Percentiles rank a stretch among this genome's conserved stretches.
phyloP scores from a whole-genome alignment of 345 rosid species.

The Balakata baccata region DNA sequence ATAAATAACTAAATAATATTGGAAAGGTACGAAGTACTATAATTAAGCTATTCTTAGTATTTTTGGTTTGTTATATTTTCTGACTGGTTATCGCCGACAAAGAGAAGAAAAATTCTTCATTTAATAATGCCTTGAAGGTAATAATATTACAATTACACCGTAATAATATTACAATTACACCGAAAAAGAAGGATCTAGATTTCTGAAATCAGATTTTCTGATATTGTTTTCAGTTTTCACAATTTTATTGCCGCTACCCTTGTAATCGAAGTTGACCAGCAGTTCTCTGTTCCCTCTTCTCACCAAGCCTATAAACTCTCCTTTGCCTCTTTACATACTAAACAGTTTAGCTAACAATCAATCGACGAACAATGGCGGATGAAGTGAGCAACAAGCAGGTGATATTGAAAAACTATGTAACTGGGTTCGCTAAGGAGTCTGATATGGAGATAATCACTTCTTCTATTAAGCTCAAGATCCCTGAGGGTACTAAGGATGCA shows the following conservation, averaged over 20 bases:
- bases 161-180: no score
- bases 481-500: conserved; percentile 6
- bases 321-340: background rate
- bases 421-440: conserved; percentile 16
- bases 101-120: no score
- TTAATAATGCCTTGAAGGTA: no score
- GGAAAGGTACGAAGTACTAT: no score
- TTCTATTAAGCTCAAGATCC: conserved; percentile 6
- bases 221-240: background rate
- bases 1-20: no score
- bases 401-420: conserved; percentile 7
- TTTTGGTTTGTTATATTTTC: no score
- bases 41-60: no score
- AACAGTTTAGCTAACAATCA: background rate
- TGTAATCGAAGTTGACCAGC: background rate
- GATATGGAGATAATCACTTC: conserved; percentile 11
- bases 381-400: conserved; percentile 19
- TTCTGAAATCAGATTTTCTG: no score
- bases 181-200: no score
- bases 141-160: no score
- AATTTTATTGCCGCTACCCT: background rate
- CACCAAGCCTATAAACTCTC: background rate
- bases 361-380: background rate
- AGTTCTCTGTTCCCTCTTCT: background rate
- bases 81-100: no score